Conservation (phyloP, 495 filamentous ascomycete genomes). For the Beverwykella pulmonaria region DNA sequence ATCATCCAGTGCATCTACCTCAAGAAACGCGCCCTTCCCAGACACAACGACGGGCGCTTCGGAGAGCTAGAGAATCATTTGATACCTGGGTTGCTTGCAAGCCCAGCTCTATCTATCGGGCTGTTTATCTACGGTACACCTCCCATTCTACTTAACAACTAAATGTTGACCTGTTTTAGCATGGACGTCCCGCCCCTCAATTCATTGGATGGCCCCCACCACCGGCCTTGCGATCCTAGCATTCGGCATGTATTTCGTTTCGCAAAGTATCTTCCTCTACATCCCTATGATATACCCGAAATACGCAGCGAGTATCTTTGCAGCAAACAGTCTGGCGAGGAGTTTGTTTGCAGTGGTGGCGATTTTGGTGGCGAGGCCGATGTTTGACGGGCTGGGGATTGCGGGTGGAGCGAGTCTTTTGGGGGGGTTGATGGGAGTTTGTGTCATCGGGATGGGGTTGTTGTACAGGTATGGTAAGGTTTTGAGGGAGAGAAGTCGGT, state of each 20-base stretch:
- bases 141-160: neutral
- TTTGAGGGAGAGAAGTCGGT: conserved; percentile 44
- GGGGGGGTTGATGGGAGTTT: conserved; percentile 58
- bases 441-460: conserved; percentile 37
- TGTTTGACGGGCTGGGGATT: conserved; percentile 61
- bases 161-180: conserved; percentile 41
- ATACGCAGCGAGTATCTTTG: conserved; percentile 64
- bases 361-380: conserved; percentile 58
- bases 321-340: conserved; percentile 62
- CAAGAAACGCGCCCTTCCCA: conserved; percentile 54
- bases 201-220: conserved; percentile 63
- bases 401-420: conserved; percentile 57
- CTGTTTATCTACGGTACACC: conserved; percentile 56
- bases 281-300: conserved; percentile 62
- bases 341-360: conserved; percentile 57
- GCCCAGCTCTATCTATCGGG: conserved; percentile 57
- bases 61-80: conserved; percentile 47
- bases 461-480: conserved; percentile 41
- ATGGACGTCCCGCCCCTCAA: conserved; percentile 57
- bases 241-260: conserved; percentile 53
- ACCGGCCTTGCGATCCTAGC: conserved; percentile 60
- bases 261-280: conserved; percentile 67
- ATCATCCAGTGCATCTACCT: conserved; percentile 55
- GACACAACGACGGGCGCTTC: conserved; percentile 54
- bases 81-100: conserved; percentile 54